A percentile compares a stretch with the other conserved stretches of the same genome.
Conservation (phyloP, 139 green algal genomes). For the Chlorella sorokiniana region DNA sequence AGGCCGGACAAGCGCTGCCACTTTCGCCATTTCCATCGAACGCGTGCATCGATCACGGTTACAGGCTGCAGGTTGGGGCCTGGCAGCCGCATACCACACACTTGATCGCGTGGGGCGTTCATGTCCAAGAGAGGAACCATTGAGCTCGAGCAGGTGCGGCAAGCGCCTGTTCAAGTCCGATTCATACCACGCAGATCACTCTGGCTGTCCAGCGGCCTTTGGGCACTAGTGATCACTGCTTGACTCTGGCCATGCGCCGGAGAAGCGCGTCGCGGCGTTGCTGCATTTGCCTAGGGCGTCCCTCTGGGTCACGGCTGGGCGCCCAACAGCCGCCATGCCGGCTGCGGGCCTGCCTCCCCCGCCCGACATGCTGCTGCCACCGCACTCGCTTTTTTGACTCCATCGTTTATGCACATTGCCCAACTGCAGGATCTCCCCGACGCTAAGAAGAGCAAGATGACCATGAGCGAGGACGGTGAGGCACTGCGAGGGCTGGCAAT, state of each 20-base stretch:
- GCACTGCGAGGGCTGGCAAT: neutral
- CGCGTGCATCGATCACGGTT: neutral
- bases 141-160: neutral
- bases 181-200: neutral
- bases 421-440: conserved; percentile 17
- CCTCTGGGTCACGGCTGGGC: no score
- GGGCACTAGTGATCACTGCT: neutral
- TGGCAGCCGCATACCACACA: neutral
- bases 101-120: conserved; percentile 13
- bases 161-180: neutral
- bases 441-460: conserved; percentile 29
- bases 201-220: neutral
- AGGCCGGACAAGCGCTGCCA: no score
- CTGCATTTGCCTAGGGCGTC: no score
- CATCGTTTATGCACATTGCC: neutral
- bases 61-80: neutral
- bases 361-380: neutral
- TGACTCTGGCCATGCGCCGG: no score
- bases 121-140: conserved; percentile 38
- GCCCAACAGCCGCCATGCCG: no score
- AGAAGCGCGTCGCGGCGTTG: no score
- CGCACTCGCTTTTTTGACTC: no score
- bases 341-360: no score
- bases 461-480: conserved; percentile 10
- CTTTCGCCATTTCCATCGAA: no score